phyloP scores from a whole-genome alignment of 192 early-diverging fungal species.

The Diversispora epigaea region DNA sequence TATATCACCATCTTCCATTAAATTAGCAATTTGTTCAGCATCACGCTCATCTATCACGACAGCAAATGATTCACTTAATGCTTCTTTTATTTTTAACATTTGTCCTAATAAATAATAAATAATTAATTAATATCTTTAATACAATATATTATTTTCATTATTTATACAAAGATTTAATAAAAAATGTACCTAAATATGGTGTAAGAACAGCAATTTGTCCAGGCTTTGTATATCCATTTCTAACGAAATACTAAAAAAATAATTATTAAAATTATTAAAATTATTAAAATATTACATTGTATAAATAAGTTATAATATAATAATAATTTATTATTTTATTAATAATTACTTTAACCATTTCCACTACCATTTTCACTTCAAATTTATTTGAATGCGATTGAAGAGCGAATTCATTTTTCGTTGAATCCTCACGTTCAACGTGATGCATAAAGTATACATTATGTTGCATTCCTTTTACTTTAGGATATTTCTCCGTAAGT shows the following conservation, averaged over 20 bases:
- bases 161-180: too few species aligned
- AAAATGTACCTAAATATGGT: conserved; percentile 39
- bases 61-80: conserved; percentile 32
- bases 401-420: conserved; percentile 38
- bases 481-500: conserved; percentile 32
- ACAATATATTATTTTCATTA: too few species aligned
- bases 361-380: conserved; percentile 53
- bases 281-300: not conserved
- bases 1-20: conserved; percentile 3
- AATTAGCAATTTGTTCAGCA: conserved; percentile 34
- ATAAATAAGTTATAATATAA: not conserved
- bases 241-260: conserved; percentile 41
- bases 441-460: conserved; percentile 55
- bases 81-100: conserved; percentile 44
- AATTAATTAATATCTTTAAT: too few species aligned
- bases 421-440: conserved; percentile 42
- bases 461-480: conserved; percentile 43
- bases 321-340: not conserved
- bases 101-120: conserved; percentile 42
- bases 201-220: conserved; percentile 57
- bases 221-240: conserved; percentile 48
- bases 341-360: conserved; percentile 34
- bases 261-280: not conserved
- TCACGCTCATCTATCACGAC: conserved; percentile 45
- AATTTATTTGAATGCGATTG: conserved; percentile 48